A percentile compares a stretch with the other conserved stretches of the same genome.
phyloP scores from a whole-genome alignment of 345 rosid species.

The Eucalyptus globulus region DNA sequence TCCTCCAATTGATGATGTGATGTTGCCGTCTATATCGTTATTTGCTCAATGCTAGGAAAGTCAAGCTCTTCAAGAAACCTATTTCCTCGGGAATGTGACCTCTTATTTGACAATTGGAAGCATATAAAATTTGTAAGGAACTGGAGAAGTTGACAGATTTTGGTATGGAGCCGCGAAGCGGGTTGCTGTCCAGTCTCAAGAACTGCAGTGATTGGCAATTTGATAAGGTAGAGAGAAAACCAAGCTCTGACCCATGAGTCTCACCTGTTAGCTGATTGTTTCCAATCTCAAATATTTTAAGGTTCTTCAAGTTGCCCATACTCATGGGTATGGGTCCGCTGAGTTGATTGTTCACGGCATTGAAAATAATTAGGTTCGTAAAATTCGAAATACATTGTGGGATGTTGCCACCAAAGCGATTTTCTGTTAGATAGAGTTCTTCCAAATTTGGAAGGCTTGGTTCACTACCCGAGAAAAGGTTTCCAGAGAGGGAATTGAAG shows the following conservation, averaged over 20 bases:
- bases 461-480: background rate
- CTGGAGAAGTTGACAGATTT: background rate
- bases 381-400: background rate
- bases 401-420: background rate
- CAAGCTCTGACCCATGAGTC: background rate
- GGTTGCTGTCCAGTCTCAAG: accelerated
- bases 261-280: background rate
- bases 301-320: background rate
- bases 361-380: background rate
- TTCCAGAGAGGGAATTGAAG: background rate
- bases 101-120: background rate
- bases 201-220: background rate
- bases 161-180: background rate
- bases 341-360: accelerated
- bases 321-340: background rate
- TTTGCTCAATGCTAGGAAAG: accelerated
- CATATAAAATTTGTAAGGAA: background rate
- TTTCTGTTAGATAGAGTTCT: accelerated
- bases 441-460: background rate
- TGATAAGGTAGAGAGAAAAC: background rate
- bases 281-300: accelerated
- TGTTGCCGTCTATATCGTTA: background rate
- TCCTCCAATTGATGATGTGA: background rate
- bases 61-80: background rate
- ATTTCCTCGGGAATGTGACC: background rate